A percentile compares a stretch with the other conserved stretches of the same genome.
Evolutionary conservation across 108 stramenopile genomes (phyloP).

Genomic region (Discostella pseudostelligera): DNA sequence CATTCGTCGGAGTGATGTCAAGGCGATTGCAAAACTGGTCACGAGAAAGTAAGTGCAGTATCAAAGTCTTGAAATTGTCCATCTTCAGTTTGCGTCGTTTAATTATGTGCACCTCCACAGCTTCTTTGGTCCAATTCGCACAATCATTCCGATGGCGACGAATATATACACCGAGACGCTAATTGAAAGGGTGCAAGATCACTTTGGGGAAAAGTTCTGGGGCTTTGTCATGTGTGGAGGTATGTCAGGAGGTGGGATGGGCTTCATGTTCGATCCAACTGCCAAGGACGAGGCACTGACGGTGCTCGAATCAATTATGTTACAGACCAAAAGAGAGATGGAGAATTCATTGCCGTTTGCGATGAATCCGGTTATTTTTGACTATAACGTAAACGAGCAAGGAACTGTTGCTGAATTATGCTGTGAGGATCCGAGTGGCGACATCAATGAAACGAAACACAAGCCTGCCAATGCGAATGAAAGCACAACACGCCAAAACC

Average conservation of each 20-base stretch:
- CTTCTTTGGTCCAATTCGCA: constrained; percentile 55
- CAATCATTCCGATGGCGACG: constrained; percentile 56
- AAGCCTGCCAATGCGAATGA: neutral
- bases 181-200: constrained; percentile 40
- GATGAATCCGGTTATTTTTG: constrained; percentile 63
- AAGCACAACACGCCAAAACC: constrained; percentile 2
- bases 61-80: too few species aligned
- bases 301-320: constrained; percentile 53
- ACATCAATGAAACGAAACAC: neutral
- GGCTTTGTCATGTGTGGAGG: constrained; percentile 64
- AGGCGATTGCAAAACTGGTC: constrained; percentile 45
- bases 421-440: constrained; percentile 7
- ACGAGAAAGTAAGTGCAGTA: constrained; percentile 44
- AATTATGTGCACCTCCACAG: neutral
- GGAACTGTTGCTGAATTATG: constrained; percentile 49
- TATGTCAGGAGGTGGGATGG: constrained; percentile 60
- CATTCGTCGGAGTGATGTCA: constrained; percentile 45
- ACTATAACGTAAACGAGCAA: constrained; percentile 52
- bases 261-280: constrained; percentile 59
- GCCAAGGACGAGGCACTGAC: constrained; percentile 40
- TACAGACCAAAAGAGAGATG: constrained; percentile 54
- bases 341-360: constrained; percentile 58
- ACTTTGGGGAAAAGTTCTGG: constrained; percentile 54
- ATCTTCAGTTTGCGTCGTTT: too few species aligned
- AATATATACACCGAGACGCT: constrained; percentile 63